Conservation (phyloP, 2,329 filamentous ascomycete genomes). For the Aureobasidium zeae region DNA sequence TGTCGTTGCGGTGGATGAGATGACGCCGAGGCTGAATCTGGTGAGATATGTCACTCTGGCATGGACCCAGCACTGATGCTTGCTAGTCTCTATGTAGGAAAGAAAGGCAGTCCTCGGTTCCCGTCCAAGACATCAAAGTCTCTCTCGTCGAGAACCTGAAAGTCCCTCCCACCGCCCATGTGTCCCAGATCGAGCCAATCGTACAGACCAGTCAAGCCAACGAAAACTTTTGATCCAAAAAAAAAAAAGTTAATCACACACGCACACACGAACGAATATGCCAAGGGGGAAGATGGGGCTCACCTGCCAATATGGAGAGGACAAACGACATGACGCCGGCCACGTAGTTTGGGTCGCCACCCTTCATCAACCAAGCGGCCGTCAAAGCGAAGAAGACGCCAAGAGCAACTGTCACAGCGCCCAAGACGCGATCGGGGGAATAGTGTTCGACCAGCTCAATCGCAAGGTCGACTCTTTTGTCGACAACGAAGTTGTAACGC, state of each 20-base stretch:
- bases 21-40: too few species aligned
- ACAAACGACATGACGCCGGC: constrained; percentile 10
- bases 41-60: too few species aligned
- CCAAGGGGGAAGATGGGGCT: neutral
- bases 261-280: neutral
- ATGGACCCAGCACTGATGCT: too few species aligned
- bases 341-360: constrained; percentile 1
- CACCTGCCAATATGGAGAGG: neutral
- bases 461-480: constrained; percentile 1
- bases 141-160: neutral
- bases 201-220: constrained; percentile 5
- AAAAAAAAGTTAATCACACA: too few species aligned
- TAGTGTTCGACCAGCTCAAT: constrained; percentile 3
- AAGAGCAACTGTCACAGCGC: neutral
- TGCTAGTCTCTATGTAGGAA: too few species aligned
- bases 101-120: too few species aligned
- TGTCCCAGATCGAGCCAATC: constrained; percentile 9
- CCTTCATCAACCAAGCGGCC: neutral
- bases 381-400: neutral
- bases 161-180: constrained; percentile 9
- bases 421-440: neutral
- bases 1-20: too few species aligned
- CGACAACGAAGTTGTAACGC: neutral
- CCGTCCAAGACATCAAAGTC: neutral
- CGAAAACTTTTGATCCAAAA: neutral